Evolutionary conservation across 768 basidiomycete genomes (phyloP).

Genomic region (Kwoniella bestiolae): DNA sequence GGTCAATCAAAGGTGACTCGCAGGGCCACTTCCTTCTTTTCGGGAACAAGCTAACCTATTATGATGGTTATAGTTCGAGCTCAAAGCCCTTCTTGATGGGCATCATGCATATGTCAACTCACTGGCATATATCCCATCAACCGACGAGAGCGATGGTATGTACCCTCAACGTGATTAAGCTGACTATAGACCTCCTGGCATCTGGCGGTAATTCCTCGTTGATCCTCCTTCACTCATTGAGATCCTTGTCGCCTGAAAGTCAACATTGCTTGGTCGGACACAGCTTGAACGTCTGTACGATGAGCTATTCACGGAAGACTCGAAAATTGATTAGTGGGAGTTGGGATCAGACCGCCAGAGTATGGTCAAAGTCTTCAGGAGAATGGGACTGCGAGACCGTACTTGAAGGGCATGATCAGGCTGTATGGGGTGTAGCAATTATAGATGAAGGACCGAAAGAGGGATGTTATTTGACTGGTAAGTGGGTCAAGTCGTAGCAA

Average conservation of each 20-base stretch:
- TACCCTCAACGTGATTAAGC: not conserved
- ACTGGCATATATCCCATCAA: slow-evolving; percentile 40
- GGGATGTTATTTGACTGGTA: slow-evolving; percentile 49
- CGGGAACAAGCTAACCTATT: not conserved
- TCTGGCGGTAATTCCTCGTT: slow-evolving; percentile 47
- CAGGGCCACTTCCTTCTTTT: too few relatives aligned
- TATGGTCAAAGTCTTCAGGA: slow-evolving; percentile 35
- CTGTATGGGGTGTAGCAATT: slow-evolving; percentile 53
- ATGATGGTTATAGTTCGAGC: slow-evolving; percentile 25
- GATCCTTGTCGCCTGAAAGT: slow-evolving; percentile 29
- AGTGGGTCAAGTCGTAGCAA: slow-evolving; percentile 6
- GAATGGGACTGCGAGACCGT: slow-evolving; percentile 33
- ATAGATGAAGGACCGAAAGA: slow-evolving; percentile 38
- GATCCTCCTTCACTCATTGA: slow-evolving; percentile 45
- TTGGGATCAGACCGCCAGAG: slow-evolving; percentile 55
- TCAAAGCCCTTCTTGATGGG: slow-evolving; percentile 34
- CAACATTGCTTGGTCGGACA: slow-evolving; percentile 39
- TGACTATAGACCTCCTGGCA: slow-evolving; percentile 24
- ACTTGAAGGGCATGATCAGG: slow-evolving; percentile 50
- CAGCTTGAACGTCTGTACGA: slow-evolving; percentile 42
- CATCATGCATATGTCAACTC: slow-evolving; percentile 53
- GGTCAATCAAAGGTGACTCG: slow-evolving; percentile 1
- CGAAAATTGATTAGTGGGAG: slow-evolving; percentile 53
- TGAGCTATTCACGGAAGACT: slow-evolving; percentile 31
- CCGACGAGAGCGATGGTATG: slow-evolving; percentile 16